A percentile compares a stretch with the other conserved stretches of the same genome.
Conservation (phyloP, 192 early-diverging fungal species). For the Spizellomyces punctatus region DNA sequence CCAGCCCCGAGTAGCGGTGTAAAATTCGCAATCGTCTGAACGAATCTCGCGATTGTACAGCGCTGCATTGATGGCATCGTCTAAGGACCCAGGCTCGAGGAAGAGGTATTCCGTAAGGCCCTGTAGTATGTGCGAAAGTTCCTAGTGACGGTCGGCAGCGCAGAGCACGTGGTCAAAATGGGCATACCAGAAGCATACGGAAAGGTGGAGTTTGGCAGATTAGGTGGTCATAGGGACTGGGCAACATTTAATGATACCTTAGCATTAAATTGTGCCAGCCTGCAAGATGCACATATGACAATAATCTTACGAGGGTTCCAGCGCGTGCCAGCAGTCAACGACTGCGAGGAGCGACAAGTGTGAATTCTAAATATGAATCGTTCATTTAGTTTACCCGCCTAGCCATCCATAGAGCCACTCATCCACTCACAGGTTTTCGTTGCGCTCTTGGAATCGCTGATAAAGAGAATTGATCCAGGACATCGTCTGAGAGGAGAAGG, state of each 20-base stretch:
- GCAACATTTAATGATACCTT: conserved; percentile 6
- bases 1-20: conserved; percentile 90
- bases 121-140: conserved; percentile 30
- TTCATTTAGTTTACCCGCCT: not conserved
- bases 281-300: no score
- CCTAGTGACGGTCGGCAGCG: not conserved
- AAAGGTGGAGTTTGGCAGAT: conserved; percentile 97
- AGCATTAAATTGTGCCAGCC: not conserved
- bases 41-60: conserved; percentile 68
- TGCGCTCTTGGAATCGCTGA: conserved; percentile 57
- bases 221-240: conserved; percentile 84
- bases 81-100: conserved; percentile 75
- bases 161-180: conserved; percentile 9
- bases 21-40: conserved; percentile 78
- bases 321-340: conserved; percentile 90
- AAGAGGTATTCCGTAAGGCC: conserved; percentile 96
- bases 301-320: conserved; percentile 60
- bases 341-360: conserved; percentile 93
- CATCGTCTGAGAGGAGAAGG: conserved; percentile 76
- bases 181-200: conserved; percentile 76
- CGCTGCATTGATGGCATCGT: conserved; percentile 85
- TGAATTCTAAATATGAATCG: conserved; percentile 64
- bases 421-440: conserved; percentile 41
- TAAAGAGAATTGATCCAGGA: conserved; percentile 87
- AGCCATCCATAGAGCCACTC: conserved; percentile 1